Percentiles rank a stretch among this genome's conserved stretches.
Evolutionary conservation across 768 basidiomycete genomes (phyloP).

Genomic region (Termitomyces bulborhizus): DNA sequence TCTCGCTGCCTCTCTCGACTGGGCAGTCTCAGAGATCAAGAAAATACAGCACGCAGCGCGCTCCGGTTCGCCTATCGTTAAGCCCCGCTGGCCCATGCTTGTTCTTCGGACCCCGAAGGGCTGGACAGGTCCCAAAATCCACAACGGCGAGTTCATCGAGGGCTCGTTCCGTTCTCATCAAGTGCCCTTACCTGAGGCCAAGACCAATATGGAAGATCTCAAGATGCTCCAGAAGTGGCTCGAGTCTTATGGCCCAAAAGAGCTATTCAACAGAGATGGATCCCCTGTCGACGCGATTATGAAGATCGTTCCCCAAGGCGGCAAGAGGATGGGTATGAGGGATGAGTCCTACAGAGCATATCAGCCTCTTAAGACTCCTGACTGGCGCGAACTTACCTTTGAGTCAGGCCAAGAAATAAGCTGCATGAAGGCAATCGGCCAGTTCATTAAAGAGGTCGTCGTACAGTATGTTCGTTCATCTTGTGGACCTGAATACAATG

Average conservation of each 20-base stretch:
- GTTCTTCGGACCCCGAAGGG: constrained; percentile 86
- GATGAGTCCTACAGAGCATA: constrained; percentile 64
- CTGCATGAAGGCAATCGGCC: constrained; percentile 71
- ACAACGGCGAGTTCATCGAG: constrained; percentile 70
- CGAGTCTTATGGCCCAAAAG: constrained; percentile 56
- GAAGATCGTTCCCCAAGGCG: constrained; percentile 48
- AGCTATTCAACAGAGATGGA: constrained; percentile 58
- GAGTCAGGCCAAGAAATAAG: constrained; percentile 56
- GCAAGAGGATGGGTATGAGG: constrained; percentile 63
- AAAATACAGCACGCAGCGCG: constrained; percentile 80
- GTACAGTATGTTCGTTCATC: constrained; percentile 31
- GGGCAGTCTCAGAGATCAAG: constrained; percentile 68
- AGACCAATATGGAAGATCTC: constrained; percentile 60
- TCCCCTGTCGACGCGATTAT: constrained; percentile 49
- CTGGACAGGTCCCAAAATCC: constrained; percentile 58
- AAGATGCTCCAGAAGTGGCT: constrained; percentile 66
- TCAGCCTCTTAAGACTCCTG: constrained; percentile 53
- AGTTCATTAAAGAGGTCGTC: constrained; percentile 50
- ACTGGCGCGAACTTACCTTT: constrained; percentile 53
- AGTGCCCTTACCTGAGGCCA: constrained; percentile 75
- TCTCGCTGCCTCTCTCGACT: constrained; percentile 76
- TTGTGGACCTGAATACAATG: neutral
- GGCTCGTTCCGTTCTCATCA: constrained; percentile 85
- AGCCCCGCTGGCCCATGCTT: constrained; percentile 90
- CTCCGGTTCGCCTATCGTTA: constrained; percentile 65